Evolutionary conservation across 352 stramenopile genomes (phyloP).

Genomic region (Globisporangium viniferum): DNA sequence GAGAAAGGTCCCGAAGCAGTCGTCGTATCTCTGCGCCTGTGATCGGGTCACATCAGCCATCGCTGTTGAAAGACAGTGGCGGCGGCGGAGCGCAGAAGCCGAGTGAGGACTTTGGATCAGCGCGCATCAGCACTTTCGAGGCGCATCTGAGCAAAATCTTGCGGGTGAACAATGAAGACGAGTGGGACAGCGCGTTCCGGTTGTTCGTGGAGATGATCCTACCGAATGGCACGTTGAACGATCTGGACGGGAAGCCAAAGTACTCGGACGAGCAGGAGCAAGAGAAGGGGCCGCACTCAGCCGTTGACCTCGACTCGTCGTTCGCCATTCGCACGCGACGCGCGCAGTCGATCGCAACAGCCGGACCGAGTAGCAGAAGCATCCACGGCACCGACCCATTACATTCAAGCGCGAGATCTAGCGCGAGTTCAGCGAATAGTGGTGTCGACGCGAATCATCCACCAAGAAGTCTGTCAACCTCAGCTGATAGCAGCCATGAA

Average conservation of each 20-base stretch:
- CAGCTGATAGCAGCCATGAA: background rate
- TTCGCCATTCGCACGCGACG: constrained; percentile 3
- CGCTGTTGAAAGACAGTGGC: background rate
- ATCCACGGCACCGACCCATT: background rate
- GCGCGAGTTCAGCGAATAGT: background rate
- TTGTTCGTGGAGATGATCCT: constrained; percentile 50
- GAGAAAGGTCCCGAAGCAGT: background rate
- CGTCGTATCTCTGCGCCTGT: constrained; percentile 5
- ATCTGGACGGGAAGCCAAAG: constrained; percentile 15
- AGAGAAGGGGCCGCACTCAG: background rate
- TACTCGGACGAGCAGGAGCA: background rate
- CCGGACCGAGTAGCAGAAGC: background rate
- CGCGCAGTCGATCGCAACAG: constrained; percentile 12
- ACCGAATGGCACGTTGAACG: constrained; percentile 33
- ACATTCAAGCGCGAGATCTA: background rate
- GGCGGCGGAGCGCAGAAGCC: background rate
- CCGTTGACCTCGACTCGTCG: background rate
- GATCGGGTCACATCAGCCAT: background rate
- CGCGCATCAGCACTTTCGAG: constrained; percentile 4
- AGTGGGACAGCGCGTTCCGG: constrained; percentile 43
- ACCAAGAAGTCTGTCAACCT: background rate
- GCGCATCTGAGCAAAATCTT: constrained; percentile 15
- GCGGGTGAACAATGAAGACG: constrained; percentile 16
- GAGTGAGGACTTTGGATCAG: background rate
- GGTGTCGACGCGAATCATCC: background rate